phyloP scores from a whole-genome alignment of 208 protist species.

The Trypanosomatidae sp. region DNA sequence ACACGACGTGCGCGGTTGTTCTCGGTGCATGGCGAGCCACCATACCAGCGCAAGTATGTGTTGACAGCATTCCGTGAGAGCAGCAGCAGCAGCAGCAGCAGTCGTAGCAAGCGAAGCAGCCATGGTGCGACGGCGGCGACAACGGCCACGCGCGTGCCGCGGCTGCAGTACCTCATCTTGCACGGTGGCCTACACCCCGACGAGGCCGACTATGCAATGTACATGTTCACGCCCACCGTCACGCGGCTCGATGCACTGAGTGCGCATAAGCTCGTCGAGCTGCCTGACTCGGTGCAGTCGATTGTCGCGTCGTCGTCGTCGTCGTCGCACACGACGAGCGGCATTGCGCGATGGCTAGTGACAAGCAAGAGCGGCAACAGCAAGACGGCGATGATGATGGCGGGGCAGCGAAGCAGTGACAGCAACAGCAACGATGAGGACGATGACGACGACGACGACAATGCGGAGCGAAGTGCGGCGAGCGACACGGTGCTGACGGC shows the following conservation, averaged over 20 bases:
- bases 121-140: no score
- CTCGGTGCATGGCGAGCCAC: conserved; percentile 23
- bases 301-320: conserved; percentile 7
- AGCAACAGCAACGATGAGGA: no score
- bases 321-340: no score
- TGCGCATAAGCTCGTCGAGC: background rate
- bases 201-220: conserved; percentile 49
- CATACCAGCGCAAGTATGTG: conserved; percentile 70
- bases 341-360: no score
- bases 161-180: conserved; percentile 57
- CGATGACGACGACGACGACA: no score
- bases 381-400: no score
- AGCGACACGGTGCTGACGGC: no score
- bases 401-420: no score
- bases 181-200: conserved; percentile 53
- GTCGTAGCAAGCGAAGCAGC: no score
- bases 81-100: conserved; percentile 2
- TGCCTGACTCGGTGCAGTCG: conserved; percentile 20
- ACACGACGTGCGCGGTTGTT: background rate
- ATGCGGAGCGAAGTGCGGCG: no score
- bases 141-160: conserved; percentile 3
- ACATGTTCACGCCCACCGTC: conserved; percentile 45
- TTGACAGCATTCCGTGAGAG: conserved; percentile 25
- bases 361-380: no score
- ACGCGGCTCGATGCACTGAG: conserved; percentile 7